phyloP scores from a whole-genome alignment of 768 basidiomycete species.

The Amanita jacksonii region DNA sequence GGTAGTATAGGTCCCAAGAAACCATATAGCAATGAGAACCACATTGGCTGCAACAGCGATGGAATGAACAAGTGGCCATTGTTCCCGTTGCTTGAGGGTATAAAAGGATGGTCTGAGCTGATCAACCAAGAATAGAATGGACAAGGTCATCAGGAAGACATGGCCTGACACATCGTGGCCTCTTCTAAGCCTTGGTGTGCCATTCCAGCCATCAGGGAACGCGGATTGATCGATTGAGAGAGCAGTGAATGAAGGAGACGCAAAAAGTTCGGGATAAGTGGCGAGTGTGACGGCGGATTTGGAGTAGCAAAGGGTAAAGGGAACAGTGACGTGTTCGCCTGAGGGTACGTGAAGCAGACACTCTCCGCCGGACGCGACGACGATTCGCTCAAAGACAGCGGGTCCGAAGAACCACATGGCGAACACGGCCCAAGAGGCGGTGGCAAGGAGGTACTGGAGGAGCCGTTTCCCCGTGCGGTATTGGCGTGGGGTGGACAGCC shows the following conservation, averaged over 20 bases:
- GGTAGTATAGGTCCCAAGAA: slow-evolving; percentile 72
- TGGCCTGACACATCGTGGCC: slow-evolving; percentile 96
- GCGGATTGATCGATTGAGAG: slow-evolving; percentile 10
- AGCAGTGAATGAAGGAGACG: slow-evolving; percentile 23
- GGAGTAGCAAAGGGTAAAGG: slow-evolving; percentile 46
- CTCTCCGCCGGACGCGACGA: slow-evolving; percentile 59
- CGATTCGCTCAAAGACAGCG: slow-evolving; percentile 58
- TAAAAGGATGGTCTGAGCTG: slow-evolving; percentile 55
- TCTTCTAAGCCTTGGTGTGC: slow-evolving; percentile 51
- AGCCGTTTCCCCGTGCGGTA: slow-evolving; percentile 34
- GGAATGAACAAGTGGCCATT: slow-evolving; percentile 36
- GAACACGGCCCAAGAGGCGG: slow-evolving; percentile 63
- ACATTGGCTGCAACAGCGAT: slow-evolving; percentile 38
- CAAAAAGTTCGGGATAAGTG: slow-evolving; percentile 59
- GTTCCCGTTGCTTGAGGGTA: slow-evolving; percentile 10
- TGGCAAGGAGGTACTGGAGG: slow-evolving; percentile 47
- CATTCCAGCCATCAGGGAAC: slow-evolving; percentile 35
- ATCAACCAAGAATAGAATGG: slow-evolving; percentile 67
- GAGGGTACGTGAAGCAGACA: slow-evolving; percentile 60
- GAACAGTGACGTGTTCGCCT: slow-evolving; percentile 43
- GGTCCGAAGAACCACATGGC: slow-evolving; percentile 88
- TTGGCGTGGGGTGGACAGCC: slow-evolving; percentile 43
- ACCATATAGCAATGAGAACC: slow-evolving; percentile 49
- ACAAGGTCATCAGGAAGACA: slow-evolving; percentile 79
- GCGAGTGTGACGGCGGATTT: slow-evolving; percentile 40